Evolutionary conservation across 2,329 filamentous ascomycete genomes (phyloP).

Genomic region (Diaporthe capsici): DNA sequence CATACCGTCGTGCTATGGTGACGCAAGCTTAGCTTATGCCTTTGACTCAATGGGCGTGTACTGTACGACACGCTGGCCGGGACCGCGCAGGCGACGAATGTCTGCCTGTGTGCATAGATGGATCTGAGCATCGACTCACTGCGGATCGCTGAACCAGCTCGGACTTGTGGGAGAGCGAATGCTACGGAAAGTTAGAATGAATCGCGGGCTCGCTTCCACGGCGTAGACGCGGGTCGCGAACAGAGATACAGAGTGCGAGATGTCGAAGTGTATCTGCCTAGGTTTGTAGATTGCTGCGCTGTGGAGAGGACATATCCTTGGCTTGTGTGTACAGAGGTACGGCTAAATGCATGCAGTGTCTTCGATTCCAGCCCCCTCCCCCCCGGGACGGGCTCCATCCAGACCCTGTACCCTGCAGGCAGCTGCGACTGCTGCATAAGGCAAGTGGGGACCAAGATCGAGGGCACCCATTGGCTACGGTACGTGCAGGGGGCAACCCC

Average conservation of each 20-base stretch:
- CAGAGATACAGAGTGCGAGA: neutral
- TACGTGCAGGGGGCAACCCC: neutral
- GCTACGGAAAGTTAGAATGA: neutral
- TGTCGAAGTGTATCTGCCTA: neutral
- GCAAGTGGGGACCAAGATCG: constrained; percentile 8
- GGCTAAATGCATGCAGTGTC: neutral
- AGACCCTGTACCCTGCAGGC: constrained; percentile 27
- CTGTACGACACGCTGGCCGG: constrained; percentile 3
- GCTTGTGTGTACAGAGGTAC: neutral
- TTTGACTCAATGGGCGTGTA: neutral
- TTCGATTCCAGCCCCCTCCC: neutral
- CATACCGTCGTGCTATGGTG: constrained; percentile 15
- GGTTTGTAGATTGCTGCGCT: neutral
- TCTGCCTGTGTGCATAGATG: no score
- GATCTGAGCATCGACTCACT: neutral
- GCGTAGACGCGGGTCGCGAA: neutral
- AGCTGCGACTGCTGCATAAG: constrained; percentile 30
- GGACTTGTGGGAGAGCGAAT: neutral
- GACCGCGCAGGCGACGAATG: neutral
- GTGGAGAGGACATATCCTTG: neutral
- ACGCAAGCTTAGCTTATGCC: neutral
- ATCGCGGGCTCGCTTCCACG: constrained; percentile 4
- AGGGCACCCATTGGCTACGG: neutral
- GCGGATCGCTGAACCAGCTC: neutral
- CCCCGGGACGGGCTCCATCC: neutral